Evolutionary conservation across 2,329 filamentous ascomycete genomes (phyloP).

Genomic region (Coniochaeta ligniaria): DNA sequence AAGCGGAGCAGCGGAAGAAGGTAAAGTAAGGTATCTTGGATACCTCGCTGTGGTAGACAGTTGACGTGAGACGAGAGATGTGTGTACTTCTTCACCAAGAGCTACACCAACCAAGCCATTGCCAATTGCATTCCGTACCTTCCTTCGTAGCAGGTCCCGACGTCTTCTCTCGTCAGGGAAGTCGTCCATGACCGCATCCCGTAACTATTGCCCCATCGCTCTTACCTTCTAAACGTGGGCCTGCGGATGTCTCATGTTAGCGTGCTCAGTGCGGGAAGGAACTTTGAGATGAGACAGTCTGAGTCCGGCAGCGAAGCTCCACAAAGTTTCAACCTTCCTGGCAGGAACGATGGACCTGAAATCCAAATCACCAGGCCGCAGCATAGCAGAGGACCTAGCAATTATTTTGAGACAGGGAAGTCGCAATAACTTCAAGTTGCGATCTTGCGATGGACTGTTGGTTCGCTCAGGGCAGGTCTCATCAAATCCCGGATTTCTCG

Average conservation of each 20-base stretch:
- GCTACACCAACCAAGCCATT: not conserved
- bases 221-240: not conserved
- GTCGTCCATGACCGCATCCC: not conserved
- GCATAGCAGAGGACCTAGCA: too few species aligned
- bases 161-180: not conserved
- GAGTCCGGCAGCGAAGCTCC: not conserved
- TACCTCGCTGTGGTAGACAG: too few species aligned
- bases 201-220: not conserved
- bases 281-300: not conserved
- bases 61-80: not conserved
- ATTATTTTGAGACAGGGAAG: not conserved
- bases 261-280: not conserved
- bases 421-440: not conserved
- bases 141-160: not conserved
- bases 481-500: not conserved
- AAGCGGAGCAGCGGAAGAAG: not conserved
- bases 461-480: not conserved
- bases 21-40: not conserved
- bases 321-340: not conserved
- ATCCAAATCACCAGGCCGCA: not conserved
- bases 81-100: too few species aligned
- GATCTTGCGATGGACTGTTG: not conserved
- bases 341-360: not conserved
- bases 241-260: not conserved
- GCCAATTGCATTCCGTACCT: too few species aligned